Evolutionary conservation across 805 yeast genomes (phyloP), one percentile per base, ranked within the genome.

Genomic region (Teunomyces cretensis): DNA sequence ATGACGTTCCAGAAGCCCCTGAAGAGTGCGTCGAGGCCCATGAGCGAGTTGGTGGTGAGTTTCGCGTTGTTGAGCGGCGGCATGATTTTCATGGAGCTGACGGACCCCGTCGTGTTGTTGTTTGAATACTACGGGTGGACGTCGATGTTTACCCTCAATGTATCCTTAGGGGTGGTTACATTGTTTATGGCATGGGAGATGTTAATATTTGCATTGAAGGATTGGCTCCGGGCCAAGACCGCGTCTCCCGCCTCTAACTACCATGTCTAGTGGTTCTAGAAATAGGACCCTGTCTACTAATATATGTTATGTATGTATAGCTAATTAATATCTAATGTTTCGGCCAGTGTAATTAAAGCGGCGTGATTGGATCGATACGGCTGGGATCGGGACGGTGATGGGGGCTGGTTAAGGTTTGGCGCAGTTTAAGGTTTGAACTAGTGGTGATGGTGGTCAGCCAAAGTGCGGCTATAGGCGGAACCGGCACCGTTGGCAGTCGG

Each of bases 11-110:
- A 62, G 14, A 62, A 66, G 15, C 47, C 47, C 38, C 31, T 47
- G 44, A 37, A 14, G 47, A 26, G 15, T 14, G 35, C 42, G 13
- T 42, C 15, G 41, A 80, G 85, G 58, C 99, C 99, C 33, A 76
- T 92, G 56, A 88, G 97, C 1, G 99, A 94, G 66, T 66, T 92
- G 37, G 61, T 94, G 30, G 81, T 85, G 0, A 73, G 91, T 12
- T 91, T 92, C 68, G 80, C 90, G 49, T 74, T 94, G 48, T 62
- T 94, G 9, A 78, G 88, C 51, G 99, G 99, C 39, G 99, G 99
- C 8, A 65, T 87, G 50, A 83, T 94, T 22, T 94, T 94, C 63
- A 89, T 91, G 91, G 88, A 89, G 64, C 83, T 94, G 44, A 87
- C 95, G 36, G 92, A 88, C 58, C 95, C 94, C 54, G 80, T 88